phyloP scores from a whole-genome alignment of 208 protist genomes.

The Acanthamoeba castellanii region DNA sequence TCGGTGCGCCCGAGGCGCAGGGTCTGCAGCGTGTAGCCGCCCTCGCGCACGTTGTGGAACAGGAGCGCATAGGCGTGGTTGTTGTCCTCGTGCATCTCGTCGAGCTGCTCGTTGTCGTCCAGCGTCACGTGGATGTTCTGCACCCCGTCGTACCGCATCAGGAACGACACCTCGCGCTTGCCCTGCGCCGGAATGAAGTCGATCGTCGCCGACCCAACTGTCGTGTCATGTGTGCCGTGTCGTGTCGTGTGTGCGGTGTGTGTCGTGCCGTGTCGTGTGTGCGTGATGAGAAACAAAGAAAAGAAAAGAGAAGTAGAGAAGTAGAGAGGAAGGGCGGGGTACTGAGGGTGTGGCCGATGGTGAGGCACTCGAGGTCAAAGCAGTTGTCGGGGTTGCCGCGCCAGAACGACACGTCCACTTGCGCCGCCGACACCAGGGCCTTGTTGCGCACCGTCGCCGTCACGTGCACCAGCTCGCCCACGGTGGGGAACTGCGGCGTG shows the following conservation, averaged over 20 bases:
- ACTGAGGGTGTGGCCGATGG: no score
- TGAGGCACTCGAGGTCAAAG: neutral
- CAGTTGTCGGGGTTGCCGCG: neutral
- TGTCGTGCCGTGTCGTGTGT: no score
- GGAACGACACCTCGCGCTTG: neutral
- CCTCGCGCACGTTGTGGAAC: neutral
- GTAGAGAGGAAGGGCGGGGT: no score
- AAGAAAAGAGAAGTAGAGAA: no score
- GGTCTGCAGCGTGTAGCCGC: neutral
- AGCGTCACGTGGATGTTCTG: neutral
- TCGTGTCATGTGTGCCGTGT: no score
- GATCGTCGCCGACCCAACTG: neutral
- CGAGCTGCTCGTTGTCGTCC: neutral
- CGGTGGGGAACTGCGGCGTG: neutral
- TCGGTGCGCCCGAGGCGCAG: neutral
- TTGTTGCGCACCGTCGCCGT: neutral
- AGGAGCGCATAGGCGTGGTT: neutral
- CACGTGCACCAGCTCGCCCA: neutral
- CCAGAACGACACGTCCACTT: neutral
- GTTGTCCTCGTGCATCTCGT: constrained; percentile 35
- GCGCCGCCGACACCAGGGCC: neutral
- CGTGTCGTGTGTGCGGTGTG: no score
- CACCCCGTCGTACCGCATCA: neutral
- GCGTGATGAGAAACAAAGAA: no score
- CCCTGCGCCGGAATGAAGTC: neutral